phyloP scores from a whole-genome alignment of 2,329 filamentous ascomycete species.

The Beauveria australis region DNA sequence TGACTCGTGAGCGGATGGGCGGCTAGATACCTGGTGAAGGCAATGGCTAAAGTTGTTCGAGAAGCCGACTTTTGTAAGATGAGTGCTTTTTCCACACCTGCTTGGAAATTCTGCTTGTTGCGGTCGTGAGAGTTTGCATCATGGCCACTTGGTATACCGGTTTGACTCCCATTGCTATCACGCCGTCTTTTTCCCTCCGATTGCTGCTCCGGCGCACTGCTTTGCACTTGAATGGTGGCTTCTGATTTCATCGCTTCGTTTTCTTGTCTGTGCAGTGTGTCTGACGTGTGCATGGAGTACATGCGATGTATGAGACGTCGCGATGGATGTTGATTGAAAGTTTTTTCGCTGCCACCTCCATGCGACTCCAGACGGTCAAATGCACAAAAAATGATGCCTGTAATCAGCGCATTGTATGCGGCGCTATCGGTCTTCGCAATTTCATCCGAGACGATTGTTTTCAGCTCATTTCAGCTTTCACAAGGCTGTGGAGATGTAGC shows the following conservation, averaged over 20 bases:
- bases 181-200: background rate
- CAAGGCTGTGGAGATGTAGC: background rate
- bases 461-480: background rate
- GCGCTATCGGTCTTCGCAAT: background rate
- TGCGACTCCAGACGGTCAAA: background rate
- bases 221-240: background rate
- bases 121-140: no score
- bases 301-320: background rate
- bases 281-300: background rate
- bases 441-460: background rate
- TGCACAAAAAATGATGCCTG: background rate
- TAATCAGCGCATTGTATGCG: background rate
- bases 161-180: background rate
- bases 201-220: no score
- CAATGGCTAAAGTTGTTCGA: background rate
- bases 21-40: background rate
- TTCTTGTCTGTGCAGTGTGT: background rate
- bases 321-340: background rate
- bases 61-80: background rate
- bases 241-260: background rate
- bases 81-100: background rate
- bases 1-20: no score
- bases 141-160: no score
- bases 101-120: background rate
- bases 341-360: background rate